Conservation (phyloP, 1,139 yeast genomes). For the Lodderomyces pseudojiufengensis region DNA sequence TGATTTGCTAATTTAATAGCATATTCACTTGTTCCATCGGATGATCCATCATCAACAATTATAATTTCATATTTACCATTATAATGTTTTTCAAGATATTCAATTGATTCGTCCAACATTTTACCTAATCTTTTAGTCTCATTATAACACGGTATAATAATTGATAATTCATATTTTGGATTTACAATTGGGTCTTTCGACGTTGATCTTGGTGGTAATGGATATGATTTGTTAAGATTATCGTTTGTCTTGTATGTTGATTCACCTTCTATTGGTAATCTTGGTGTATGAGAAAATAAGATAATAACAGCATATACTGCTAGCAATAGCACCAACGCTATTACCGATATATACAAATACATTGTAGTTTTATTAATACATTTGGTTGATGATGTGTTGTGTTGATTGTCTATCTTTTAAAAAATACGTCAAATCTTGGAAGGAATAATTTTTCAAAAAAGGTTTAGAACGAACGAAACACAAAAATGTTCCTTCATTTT, state of each 20-base stretch:
- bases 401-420: no score
- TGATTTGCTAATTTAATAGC: conserved; percentile 64
- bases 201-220: conserved; percentile 27
- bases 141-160: conserved; percentile 89
- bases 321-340: conserved; percentile 13
- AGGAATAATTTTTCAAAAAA: no score
- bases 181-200: conserved; percentile 21
- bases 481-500: no score
- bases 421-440: no score
- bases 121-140: conserved; percentile 68
- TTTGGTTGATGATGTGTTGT: background rate
- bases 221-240: conserved; percentile 15
- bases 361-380: background rate
- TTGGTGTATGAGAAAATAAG: conserved; percentile 60
- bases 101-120: conserved; percentile 78
- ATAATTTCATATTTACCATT: conserved; percentile 62
- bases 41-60: conserved; percentile 89
- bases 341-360: conserved; percentile 6
- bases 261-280: conserved; percentile 53
- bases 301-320: conserved; percentile 40
- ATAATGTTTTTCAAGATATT: conserved; percentile 41
- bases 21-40: conserved; percentile 71
- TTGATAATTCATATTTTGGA: conserved; percentile 49
- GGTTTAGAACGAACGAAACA: no score
- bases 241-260: conserved; percentile 45